Conservation (phyloP, 306 rosid genomes). For the Mimosa bimucronata region DNA sequence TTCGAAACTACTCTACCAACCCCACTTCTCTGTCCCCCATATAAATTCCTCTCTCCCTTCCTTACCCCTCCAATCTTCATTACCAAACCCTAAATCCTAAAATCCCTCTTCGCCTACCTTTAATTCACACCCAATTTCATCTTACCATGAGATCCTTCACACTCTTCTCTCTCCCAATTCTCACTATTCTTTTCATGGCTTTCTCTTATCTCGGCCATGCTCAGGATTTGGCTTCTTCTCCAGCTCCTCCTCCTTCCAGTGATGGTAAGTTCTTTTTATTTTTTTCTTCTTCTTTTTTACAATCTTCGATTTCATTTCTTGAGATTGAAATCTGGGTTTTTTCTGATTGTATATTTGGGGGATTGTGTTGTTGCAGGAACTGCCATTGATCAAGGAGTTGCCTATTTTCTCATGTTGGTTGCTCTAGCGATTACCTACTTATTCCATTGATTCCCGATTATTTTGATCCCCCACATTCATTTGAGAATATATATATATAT, state of each 20-base stretch:
- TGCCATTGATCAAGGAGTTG: conserved; percentile 72
- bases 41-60: neutral
- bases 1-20: neutral
- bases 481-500: neutral
- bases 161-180: conserved; percentile 39
- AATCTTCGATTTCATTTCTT: neutral
- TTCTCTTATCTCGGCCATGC: conserved; percentile 38
- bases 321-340: neutral
- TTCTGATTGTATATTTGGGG: neutral
- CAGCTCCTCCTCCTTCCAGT: conserved; percentile 44
- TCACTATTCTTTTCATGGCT: conserved; percentile 42
- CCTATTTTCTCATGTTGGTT: conserved; percentile 55
- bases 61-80: neutral
- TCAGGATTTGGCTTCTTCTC: conserved; percentile 47
- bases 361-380: conserved; percentile 41
- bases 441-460: conserved; percentile 46
- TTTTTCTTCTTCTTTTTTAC: too few relatives aligned
- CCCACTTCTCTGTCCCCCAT: neutral
- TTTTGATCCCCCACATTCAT: neutral
- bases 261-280: conserved; percentile 50
- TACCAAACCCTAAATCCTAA: neutral
- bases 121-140: neutral
- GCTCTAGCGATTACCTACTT: conserved; percentile 68
- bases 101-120: neutral
- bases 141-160: conserved; percentile 35